Evolutionary conservation across 2,329 filamentous ascomycete genomes (phyloP).

Genomic region (Furcasterigmium sp.): DNA sequence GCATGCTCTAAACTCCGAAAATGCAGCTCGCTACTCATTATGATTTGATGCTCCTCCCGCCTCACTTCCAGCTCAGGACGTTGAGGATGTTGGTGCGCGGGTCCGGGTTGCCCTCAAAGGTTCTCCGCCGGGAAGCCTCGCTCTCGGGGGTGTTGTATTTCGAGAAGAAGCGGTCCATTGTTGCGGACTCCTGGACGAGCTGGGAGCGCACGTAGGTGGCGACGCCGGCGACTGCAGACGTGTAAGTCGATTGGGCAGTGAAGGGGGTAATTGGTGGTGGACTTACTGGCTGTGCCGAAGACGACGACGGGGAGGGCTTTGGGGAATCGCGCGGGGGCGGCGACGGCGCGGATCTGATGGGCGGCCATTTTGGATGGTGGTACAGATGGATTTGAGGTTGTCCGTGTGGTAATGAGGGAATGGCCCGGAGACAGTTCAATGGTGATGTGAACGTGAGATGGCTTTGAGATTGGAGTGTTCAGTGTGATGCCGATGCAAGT

Average conservation of each 20-base stretch:
- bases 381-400: background rate
- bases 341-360: background rate
- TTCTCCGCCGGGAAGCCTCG: conserved; percentile 23
- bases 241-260: background rate
- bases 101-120: conserved; percentile 26
- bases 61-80: conserved; percentile 20
- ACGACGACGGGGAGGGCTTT: conserved; percentile 1
- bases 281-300: background rate
- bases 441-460: background rate
- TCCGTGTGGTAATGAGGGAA: background rate
- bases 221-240: conserved; percentile 15
- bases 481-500: background rate
- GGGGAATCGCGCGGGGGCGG: background rate
- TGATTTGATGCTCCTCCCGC: no score
- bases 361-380: background rate
- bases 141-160: conserved; percentile 31
- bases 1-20: background rate
- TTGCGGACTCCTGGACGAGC: conserved; percentile 23
- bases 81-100: conserved; percentile 29
- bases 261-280: background rate
- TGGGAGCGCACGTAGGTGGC: conserved; percentile 26
- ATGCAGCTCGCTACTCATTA: no score
- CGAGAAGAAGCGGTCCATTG: conserved; percentile 30
- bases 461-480: background rate
- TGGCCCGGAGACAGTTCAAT: background rate